Evolutionary conservation across 257 asterid species (phyloP), one percentile per base, ranked within the genome.

Genomic region (Solanum phureja): DNA sequence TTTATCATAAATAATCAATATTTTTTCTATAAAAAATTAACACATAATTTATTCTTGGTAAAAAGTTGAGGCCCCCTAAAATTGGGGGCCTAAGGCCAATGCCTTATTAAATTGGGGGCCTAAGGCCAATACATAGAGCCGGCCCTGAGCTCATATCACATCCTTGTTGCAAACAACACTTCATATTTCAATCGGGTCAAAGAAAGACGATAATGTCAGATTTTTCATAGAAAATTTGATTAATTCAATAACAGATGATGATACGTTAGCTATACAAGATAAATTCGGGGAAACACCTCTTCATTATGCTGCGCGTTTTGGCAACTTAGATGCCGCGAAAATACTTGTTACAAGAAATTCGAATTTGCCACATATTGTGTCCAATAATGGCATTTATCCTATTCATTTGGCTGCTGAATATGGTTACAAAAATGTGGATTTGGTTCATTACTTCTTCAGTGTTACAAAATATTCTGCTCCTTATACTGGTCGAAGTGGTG

Each of bases 361-460:
- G 2, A 83, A 83, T 83, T 86, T 92, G 72, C 85, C 93, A 64
- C 87, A 88, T 60, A 23, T 92, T 64, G 84, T 91, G 90, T 88
- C 52, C 42, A 87, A 88, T 58, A 37, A 87, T n/a, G 77, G 81
- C 58, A 34, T 89, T 12, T 75, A 89, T 49, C 93, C 94, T 62
- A 89, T 92, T 85, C 94, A 92, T 87, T 23, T 89, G 44, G 94
- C 93, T 64, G 92, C 83, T 85, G 89, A 89, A 27, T 92, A 89
- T 85, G 89, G 91, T 19, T 91, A 92, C 83, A 90, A 89, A 87
- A 7, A 3, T 44, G 40, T 79, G 24, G 91, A 89, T 83, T 75
- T 83, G 85, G 68, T 92, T 73, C 33, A 27, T 18, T 92, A 89
- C 86, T 72, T 92, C 8, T 72, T 90, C 86, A 85, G 89, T 64